phyloP scores from a whole-genome alignment of 176 grass and related monocot genomes.

The Musa acuminata region DNA sequence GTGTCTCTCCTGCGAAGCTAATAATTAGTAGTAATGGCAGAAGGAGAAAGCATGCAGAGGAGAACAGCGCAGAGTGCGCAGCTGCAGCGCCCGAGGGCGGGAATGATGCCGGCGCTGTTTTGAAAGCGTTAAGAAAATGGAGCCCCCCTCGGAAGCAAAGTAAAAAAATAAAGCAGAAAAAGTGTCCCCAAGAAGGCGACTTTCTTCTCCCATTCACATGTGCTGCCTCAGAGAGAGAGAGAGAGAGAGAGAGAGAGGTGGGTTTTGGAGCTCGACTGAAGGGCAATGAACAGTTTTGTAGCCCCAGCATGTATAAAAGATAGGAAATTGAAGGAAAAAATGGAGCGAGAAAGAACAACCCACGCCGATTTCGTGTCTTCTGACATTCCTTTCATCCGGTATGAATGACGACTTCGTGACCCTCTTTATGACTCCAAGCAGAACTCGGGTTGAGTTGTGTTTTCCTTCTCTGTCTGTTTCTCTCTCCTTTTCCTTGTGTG shows the following conservation, averaged over 20 bases:
- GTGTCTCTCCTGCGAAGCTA: background rate
- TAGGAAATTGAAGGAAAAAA: background rate
- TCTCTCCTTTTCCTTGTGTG: background rate
- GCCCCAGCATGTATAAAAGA: background rate
- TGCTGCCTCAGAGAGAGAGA: constrained; percentile 1
- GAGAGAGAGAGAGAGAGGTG: background rate
- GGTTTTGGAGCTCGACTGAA: constrained; percentile 9
- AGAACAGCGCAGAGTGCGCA: background rate
- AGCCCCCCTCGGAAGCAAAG: background rate
- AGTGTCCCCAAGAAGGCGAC: constrained; percentile 9
- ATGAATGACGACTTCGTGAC: constrained; percentile 1
- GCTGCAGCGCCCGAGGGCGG: background rate
- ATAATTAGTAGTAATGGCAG: background rate
- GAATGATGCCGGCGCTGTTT: constrained; percentile 5
- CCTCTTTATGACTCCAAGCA: background rate
- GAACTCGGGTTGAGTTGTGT: background rate
- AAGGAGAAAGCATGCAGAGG: background rate
- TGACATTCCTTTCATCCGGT: constrained; percentile 7
- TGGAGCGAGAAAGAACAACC: background rate
- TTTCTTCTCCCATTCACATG: constrained; percentile 26
- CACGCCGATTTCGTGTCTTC: constrained; percentile 14
- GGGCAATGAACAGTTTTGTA: background rate
- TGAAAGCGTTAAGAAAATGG: background rate
- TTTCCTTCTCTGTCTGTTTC: background rate
- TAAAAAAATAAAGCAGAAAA: constrained; percentile 17